Evolutionary conservation across 768 basidiomycete species (phyloP).

Genomic region (Mycena maculata): DNA sequence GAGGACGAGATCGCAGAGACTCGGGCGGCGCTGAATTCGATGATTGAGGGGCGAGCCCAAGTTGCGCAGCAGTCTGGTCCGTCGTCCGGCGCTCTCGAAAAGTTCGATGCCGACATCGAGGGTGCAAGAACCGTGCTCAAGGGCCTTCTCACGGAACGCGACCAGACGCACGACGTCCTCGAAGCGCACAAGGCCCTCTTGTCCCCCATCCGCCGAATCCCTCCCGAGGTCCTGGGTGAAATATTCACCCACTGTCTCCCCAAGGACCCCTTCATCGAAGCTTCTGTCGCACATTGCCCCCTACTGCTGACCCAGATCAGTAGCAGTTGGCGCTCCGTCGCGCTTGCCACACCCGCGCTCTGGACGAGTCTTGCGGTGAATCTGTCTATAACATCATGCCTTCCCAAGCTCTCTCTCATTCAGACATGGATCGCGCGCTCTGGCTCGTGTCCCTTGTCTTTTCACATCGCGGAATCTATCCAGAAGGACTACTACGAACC

Average conservation of each 20-base stretch:
- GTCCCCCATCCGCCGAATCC: constrained; percentile 41
- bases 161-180: constrained; percentile 21
- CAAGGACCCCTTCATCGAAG: constrained; percentile 12
- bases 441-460: constrained; percentile 39
- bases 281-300: constrained; percentile 19
- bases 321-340: constrained; percentile 39
- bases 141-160: constrained; percentile 28
- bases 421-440: constrained; percentile 43
- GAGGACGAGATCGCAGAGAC: constrained; percentile 24
- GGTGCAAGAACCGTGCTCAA: constrained; percentile 24
- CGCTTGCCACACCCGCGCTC: constrained; percentile 37
- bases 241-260: constrained; percentile 40
- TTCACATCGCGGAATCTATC: constrained; percentile 36
- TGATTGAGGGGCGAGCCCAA: constrained; percentile 17
- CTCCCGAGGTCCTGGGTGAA: constrained; percentile 39
- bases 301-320: constrained; percentile 38
- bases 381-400: constrained; percentile 12
- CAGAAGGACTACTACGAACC: constrained; percentile 22
- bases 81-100: constrained; percentile 6
- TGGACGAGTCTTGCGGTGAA: constrained; percentile 40
- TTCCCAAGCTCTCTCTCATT: constrained; percentile 32
- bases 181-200: constrained; percentile 33
- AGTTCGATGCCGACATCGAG: constrained; percentile 29
- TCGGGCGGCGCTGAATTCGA: constrained; percentile 2
- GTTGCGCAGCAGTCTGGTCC: constrained; percentile 4